phyloP scores from a whole-genome alignment of 352 stramenopile genomes.

The Pythium guiyangense region DNA sequence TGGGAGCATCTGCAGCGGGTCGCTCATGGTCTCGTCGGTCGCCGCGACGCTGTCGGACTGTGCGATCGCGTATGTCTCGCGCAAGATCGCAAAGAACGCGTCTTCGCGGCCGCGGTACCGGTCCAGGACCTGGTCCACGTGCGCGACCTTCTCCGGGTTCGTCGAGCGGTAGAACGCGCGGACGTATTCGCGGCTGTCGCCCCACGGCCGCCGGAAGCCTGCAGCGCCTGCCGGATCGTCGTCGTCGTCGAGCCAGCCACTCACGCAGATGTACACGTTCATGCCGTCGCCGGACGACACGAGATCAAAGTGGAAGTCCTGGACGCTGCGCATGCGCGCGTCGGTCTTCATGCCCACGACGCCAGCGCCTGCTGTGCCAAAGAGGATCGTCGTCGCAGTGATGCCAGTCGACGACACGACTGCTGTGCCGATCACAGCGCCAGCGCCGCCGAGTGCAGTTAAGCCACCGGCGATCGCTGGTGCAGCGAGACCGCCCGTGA shows the following conservation, averaged over 20 bases:
- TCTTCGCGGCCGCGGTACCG: conserved; percentile 81
- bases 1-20: conserved; percentile 37
- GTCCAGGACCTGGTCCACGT: conserved; percentile 77
- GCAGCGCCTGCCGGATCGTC: conserved; percentile 40
- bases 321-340: conserved; percentile 59
- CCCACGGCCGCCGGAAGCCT: conserved; percentile 75
- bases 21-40: not conserved
- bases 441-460: conserved; percentile 53
- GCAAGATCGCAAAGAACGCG: conserved; percentile 75
- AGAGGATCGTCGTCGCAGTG: conserved; percentile 71
- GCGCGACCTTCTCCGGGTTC: conserved; percentile 71
- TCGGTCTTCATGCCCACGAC: conserved; percentile 82
- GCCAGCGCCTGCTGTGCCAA: conserved; percentile 73
- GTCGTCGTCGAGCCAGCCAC: conserved; percentile 80
- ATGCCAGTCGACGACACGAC: conserved; percentile 49
- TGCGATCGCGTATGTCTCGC: conserved; percentile 43
- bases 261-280: conserved; percentile 88
- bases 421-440: conserved; percentile 52
- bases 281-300: conserved; percentile 76
- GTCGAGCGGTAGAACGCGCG: conserved; percentile 63
- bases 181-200: conserved; percentile 75
- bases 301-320: conserved; percentile 81
- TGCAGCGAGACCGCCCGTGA: conserved; percentile 64
- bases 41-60: conserved; percentile 13
- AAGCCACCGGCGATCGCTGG: conserved; percentile 61